Evolutionary conservation across 495 filamentous ascomycete genomes (phyloP).

Genomic region (Xylaria acuta): DNA sequence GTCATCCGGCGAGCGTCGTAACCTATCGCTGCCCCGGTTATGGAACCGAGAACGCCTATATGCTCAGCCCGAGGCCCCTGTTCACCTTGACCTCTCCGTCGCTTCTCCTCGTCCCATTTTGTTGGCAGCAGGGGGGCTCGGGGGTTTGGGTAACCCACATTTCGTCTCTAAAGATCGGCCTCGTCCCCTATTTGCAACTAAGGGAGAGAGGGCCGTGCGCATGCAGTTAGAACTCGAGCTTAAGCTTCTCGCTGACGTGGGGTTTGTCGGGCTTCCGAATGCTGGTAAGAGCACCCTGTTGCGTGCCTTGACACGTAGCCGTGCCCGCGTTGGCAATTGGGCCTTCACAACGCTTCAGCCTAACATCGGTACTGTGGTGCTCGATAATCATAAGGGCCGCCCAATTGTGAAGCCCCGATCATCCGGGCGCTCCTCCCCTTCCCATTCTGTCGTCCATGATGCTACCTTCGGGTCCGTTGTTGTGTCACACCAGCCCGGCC

Average conservation of each 20-base stretch:
- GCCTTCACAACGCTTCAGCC: conserved; percentile 95
- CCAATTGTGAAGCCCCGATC: conserved; percentile 42
- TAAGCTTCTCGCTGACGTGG: conserved; percentile 93
- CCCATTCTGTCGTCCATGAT: conserved; percentile 38
- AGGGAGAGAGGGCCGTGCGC: conserved; percentile 77
- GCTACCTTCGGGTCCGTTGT: conserved; percentile 37
- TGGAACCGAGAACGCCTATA: conserved; percentile 62
- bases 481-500: conserved; percentile 27
- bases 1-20: conserved; percentile 68
- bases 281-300: conserved; percentile 95
- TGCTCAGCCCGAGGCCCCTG: conserved; percentile 70
- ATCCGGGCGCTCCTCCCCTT: conserved; percentile 45
- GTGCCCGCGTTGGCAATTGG: conserved; percentile 91
- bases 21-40: conserved; percentile 63
- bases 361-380: conserved; percentile 91
- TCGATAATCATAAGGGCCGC: conserved; percentile 81
- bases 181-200: conserved; percentile 85
- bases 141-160: conserved; percentile 92
- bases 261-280: conserved; percentile 92
- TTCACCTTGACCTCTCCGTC: conserved; percentile 80
- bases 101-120: conserved; percentile 84
- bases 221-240: conserved; percentile 87
- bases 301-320: conserved; percentile 81
- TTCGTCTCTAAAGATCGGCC: conserved; percentile 74
- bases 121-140: conserved; percentile 87